A percentile compares a stretch with the other conserved stretches of the same genome.
These are phyloP conservation scores for Phascolomyces articulosus DNA, from an alignment of 371 early-diverging fungal genomes.

Conservation along the genomic window DNA sequence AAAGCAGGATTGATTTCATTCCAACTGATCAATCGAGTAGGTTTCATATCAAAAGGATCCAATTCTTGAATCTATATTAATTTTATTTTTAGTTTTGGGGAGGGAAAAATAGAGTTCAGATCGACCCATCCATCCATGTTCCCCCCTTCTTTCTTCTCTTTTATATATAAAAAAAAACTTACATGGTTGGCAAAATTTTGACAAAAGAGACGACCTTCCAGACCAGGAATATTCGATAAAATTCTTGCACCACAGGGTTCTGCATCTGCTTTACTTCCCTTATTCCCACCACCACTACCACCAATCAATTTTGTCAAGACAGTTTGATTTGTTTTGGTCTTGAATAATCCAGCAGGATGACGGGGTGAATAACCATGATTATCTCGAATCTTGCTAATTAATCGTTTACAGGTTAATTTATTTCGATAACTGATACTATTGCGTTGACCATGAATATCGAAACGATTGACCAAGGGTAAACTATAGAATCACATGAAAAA, in stretches of 20 bases:
- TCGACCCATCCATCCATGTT: background rate
- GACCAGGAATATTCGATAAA: conserved; percentile 50
- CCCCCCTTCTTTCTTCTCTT: background rate
- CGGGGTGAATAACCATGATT: conserved; percentile 70
- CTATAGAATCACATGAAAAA: conserved; percentile 15
- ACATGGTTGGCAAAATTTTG: conserved; percentile 64
- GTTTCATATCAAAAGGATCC: conserved; percentile 74
- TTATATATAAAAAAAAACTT: conserved; percentile 12
- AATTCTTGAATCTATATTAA: conserved; percentile 63
- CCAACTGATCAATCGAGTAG: conserved; percentile 64
- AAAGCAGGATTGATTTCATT: conserved; percentile 71
- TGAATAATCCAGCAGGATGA: conserved; percentile 69
- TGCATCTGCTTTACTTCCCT: conserved; percentile 52
- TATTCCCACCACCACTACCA: conserved; percentile 9
- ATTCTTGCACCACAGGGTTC: conserved; percentile 63
- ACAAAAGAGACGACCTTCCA: conserved; percentile 57
- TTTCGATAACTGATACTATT: conserved; percentile 64
- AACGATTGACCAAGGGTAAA: conserved; percentile 62
- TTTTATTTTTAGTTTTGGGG: too few species aligned
- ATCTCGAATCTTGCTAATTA: conserved; percentile 65
- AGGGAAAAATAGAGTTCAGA: too few species aligned
- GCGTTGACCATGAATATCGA: conserved; percentile 60
- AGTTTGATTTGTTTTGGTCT: conserved; percentile 70
- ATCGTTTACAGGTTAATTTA: conserved; percentile 59
- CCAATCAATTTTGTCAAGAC: conserved; percentile 45